Percentiles rank a stretch among this genome's conserved stretches.
Evolutionary conservation across 495 filamentous ascomycete species (phyloP).

Genomic region (Lasiosphaeria hispida): DNA sequence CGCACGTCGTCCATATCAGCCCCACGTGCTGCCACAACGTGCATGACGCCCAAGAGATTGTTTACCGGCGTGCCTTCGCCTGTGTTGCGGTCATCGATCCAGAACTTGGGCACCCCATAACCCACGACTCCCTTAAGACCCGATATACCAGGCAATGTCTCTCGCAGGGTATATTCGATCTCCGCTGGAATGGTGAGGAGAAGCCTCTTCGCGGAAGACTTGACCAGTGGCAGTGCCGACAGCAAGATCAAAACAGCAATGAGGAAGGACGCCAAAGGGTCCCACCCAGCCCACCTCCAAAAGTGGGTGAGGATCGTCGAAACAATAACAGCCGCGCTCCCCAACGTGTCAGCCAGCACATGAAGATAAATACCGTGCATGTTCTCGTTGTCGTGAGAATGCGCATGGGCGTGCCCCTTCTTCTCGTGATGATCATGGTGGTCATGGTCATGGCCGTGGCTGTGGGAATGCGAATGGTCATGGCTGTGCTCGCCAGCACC

Average conservation of each 20-base stretch:
- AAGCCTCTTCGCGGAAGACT: slow-evolving; percentile 73
- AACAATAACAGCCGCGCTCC: slow-evolving; percentile 90
- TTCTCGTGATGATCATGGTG: slow-evolving; percentile 49
- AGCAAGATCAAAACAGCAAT: slow-evolving; percentile 91
- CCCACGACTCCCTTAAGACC: slow-evolving; percentile 79
- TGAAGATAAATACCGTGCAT: slow-evolving; percentile 99
- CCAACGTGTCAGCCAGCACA: slow-evolving; percentile 90
- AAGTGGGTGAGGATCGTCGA: slow-evolving; percentile 86
- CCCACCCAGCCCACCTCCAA: slow-evolving; percentile 88
- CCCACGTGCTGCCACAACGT: slow-evolving; percentile 68
- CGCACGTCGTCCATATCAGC: slow-evolving; percentile 76
- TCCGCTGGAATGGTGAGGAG: slow-evolving; percentile 81
- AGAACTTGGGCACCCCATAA: slow-evolving; percentile 88
- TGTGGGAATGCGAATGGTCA: slow-evolving; percentile 35
- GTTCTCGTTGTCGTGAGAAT: slow-evolving; percentile 87
- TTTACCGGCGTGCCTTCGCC: slow-evolving; percentile 40
- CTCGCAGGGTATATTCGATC: slow-evolving; percentile 83
- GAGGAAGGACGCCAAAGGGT: slow-evolving; percentile 88
- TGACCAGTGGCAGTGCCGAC: slow-evolving; percentile 84
- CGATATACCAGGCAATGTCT: slow-evolving; percentile 79
- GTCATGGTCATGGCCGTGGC: slow-evolving; percentile 37
- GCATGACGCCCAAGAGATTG: slow-evolving; percentile 71
- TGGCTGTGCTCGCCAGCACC: slow-evolving; percentile 1
- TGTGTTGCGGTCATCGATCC: slow-evolving; percentile 72
- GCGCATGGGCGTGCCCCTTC: slow-evolving; percentile 32